Evolutionary conservation across 345 rosid genomes (phyloP).

Genomic region (Trapa incisa): DNA sequence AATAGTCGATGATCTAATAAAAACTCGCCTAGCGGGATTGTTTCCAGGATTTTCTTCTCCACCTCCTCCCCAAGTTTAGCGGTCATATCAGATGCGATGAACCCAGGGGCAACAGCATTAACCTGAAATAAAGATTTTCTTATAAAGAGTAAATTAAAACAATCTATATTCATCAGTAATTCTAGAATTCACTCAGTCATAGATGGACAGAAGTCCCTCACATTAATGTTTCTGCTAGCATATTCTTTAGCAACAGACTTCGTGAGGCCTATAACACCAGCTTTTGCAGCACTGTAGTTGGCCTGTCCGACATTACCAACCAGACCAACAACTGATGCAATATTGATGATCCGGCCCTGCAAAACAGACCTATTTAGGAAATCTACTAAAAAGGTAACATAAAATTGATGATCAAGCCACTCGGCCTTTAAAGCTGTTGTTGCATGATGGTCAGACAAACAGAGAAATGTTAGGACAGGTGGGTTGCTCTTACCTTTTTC

Average conservation of each 20-base stretch:
- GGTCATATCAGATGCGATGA: slow-evolving; percentile 94
- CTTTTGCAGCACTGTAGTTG: slow-evolving; percentile 97
- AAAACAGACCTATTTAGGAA: slow-evolving; percentile 6
- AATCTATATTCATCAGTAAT: not conserved
- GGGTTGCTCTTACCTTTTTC: slow-evolving; percentile 26
- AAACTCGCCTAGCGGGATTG: slow-evolving; percentile 71
- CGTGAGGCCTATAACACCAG: slow-evolving; percentile 88
- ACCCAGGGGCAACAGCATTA: slow-evolving; percentile 90
- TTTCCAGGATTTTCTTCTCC: slow-evolving; percentile 81
- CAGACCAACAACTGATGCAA: slow-evolving; percentile 71
- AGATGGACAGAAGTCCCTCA: slow-evolving; percentile 11
- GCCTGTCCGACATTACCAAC: slow-evolving; percentile 87
- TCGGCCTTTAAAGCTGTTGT: not conserved
- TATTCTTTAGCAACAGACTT: slow-evolving; percentile 82
- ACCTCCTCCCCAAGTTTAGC: slow-evolving; percentile 83
- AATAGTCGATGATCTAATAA: not conserved
- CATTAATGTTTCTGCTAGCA: slow-evolving; percentile 85
- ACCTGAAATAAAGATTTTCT: slow-evolving; percentile 30
- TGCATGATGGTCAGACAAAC: not conserved
- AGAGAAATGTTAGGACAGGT: too few species aligned
- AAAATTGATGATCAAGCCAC: not conserved
- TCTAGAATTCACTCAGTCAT: not conserved
- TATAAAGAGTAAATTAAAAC: not conserved
- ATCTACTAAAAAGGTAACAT: not conserved
- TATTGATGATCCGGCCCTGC: slow-evolving; percentile 82